Conservation (phyloP, 164 flowering plant species). For the Stephania cephalantha region DNA sequence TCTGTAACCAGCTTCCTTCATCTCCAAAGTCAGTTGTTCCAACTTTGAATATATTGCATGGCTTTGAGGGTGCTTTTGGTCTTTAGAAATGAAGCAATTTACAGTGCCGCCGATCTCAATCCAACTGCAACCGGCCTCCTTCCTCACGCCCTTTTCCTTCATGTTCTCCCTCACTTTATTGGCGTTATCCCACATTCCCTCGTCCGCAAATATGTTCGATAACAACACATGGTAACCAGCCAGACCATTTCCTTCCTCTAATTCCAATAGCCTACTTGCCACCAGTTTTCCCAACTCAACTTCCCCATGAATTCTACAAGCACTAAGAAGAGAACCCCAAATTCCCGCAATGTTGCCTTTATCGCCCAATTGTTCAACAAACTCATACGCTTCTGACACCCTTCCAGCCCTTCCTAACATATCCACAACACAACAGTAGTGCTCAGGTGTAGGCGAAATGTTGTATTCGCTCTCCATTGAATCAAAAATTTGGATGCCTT, state of each 20-base stretch:
- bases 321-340: constrained; percentile 87
- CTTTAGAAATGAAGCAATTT: constrained; percentile 52
- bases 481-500: constrained; percentile 66
- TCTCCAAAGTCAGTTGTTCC: constrained; percentile 36
- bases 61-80: constrained; percentile 44
- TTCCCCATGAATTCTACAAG: constrained; percentile 64
- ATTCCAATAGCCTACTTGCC: constrained; percentile 46
- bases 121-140: constrained; percentile 78
- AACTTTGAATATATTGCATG: constrained; percentile 43
- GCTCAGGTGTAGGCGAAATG: constrained; percentile 54
- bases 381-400: constrained; percentile 70
- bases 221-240: constrained; percentile 74
- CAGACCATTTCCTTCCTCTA: constrained; percentile 32
- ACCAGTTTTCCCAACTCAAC: constrained; percentile 56
- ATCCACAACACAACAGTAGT: constrained; percentile 77
- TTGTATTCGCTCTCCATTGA: constrained; percentile 51
- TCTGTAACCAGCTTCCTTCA: constrained; percentile 38
- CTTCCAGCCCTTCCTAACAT: constrained; percentile 88
- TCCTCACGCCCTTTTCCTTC: constrained; percentile 59
- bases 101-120: constrained; percentile 48
- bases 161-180: constrained; percentile 58
- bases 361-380: constrained; percentile 46
- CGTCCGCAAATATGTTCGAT: constrained; percentile 75
- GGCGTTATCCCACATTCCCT: constrained; percentile 61
- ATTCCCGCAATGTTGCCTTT: constrained; percentile 48